Evolutionary conservation across 768 basidiomycete genomes (phyloP), one percentile per base, ranked within the genome.

Genomic region (Lentinula sp.): DNA sequence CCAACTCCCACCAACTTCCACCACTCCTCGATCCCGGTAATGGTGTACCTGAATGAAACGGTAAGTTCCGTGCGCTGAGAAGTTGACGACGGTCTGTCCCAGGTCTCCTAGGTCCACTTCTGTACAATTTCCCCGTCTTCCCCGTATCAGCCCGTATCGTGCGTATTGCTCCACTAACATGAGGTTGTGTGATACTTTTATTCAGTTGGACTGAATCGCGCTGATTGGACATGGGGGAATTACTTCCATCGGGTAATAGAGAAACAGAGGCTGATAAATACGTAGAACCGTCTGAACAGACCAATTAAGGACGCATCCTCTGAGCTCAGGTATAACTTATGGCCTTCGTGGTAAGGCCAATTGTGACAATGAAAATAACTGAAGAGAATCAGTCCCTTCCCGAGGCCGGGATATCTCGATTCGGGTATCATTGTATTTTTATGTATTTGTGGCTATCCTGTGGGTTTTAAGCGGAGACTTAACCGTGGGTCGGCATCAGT

Each of bases 131-230:
- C 9, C 46, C 46, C 46, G 20, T 23, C 20, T 48, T 48, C 18
- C 46, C 46, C 46, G 46, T 48, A 48, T 48, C 46, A 20, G 46
- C 46, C 46, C 46, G 46, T 48, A 48, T 48, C 46, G 46, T 48
- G 20, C 37, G 20, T 20, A 36, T 54, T 54, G 55, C 57, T 59
- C 57, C 57, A 59, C 57, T 49, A 49, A 20, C 57, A 59, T 41
- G 49, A 59, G 57, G 57, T 51, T 59, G 57, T 48, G 57, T 48
- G 57, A 59, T 59, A 42, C 12, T 48, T 59, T 37, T 3, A 49
- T 56, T 56, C 23, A 54, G 28, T 36, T 37, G 12, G 36, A 56
- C 13, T 56, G 55, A 41, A 56, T 56, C 23, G 23, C 6, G 28
- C 18, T 39, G 51, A 54, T 28, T 41, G 37, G 20, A 41, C 41